Evolutionary conservation across 495 filamentous ascomycete species (phyloP).

Genomic region (Pyronema omphalodes): DNA sequence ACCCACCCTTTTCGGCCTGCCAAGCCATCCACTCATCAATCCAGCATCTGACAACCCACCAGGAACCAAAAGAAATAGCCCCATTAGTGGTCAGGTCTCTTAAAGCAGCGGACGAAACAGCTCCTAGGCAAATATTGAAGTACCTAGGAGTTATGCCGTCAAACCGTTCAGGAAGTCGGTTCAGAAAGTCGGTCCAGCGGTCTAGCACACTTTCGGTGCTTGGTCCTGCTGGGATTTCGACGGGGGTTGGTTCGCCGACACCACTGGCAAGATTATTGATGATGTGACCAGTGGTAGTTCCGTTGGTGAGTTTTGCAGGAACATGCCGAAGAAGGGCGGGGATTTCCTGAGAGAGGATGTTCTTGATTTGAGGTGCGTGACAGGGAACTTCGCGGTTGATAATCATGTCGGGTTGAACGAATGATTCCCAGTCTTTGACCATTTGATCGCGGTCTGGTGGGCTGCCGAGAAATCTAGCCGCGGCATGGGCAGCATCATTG

Average conservation of each 20-base stretch:
- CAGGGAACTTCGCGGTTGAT: conserved; percentile 34
- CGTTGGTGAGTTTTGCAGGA: conserved; percentile 23
- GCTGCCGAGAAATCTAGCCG: conserved; percentile 55
- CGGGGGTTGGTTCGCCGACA: conserved; percentile 12
- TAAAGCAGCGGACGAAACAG: conserved; percentile 48
- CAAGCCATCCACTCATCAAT: conserved; percentile 90
- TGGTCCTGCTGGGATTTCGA: conserved; percentile 13
- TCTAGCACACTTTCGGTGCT: conserved; percentile 52
- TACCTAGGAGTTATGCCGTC: conserved; percentile 46
- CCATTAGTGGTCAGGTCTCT: conserved; percentile 66
- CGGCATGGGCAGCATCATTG: conserved; percentile 75
- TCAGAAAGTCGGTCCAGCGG: conserved; percentile 67
- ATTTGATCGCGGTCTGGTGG: conserved; percentile 65
- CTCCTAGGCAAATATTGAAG: conserved; percentile 50
- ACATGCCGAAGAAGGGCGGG: conserved; percentile 19
- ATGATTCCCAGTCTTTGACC: conserved; percentile 67
- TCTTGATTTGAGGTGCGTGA: conserved; percentile 23
- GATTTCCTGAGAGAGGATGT: conserved; percentile 29
- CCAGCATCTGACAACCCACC: conserved; percentile 98
- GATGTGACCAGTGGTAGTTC: background rate
- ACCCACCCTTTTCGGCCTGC: conserved; percentile 81
- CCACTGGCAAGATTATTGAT: conserved; percentile 25
- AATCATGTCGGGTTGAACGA: conserved; percentile 49
- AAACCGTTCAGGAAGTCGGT: conserved; percentile 55
- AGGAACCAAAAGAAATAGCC: conserved; percentile 74